Conservation (phyloP, 805 yeast species). For the Candida takata region DNA sequence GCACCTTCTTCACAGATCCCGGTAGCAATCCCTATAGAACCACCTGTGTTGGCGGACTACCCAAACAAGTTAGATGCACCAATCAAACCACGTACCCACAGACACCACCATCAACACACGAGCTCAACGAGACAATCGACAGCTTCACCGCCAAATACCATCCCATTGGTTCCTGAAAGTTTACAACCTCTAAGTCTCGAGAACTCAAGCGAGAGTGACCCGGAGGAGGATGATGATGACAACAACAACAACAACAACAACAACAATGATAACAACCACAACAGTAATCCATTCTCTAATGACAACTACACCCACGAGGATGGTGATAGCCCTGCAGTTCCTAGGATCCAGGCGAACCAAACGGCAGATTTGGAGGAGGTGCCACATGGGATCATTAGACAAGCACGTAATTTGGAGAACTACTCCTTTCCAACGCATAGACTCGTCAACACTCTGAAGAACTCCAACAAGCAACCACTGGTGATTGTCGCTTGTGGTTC, state of each 20-base stretch:
- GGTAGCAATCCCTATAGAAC: slow-evolving; percentile 67
- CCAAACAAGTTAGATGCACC: slow-evolving; percentile 72
- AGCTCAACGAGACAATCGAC: slow-evolving; percentile 10
- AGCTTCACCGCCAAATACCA: slow-evolving; percentile 22
- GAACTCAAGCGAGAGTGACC: slow-evolving; percentile 30
- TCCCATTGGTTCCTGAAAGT: slow-evolving; percentile 53
- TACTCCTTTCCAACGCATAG: slow-evolving; percentile 88
- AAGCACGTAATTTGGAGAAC: slow-evolving; percentile 60
- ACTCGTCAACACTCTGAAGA: slow-evolving; percentile 59
- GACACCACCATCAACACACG: slow-evolving; percentile 19
- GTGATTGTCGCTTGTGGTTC: slow-evolving; percentile 98
- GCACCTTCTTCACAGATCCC: slow-evolving; percentile 69
- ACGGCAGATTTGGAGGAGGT: slow-evolving; percentile 95
- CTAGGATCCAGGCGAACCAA: slow-evolving; percentile 40
- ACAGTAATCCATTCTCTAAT: too few species aligned
- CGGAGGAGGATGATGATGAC: slow-evolving; percentile 7
- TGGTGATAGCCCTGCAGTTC: slow-evolving; percentile 17
- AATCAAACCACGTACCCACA: slow-evolving; percentile 36
- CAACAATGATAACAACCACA: slow-evolving; percentile 12
- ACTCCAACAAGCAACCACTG: slow-evolving; percentile 76
- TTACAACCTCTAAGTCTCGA: slow-evolving; percentile 46
- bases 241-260: slow-evolving; percentile 8
- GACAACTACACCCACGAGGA: too few species aligned
- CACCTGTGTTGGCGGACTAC: slow-evolving; percentile 68
- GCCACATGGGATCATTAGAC: slow-evolving; percentile 89